Conservation (phyloP, 495 filamentous ascomycete genomes). For the Letharia lupina region DNA sequence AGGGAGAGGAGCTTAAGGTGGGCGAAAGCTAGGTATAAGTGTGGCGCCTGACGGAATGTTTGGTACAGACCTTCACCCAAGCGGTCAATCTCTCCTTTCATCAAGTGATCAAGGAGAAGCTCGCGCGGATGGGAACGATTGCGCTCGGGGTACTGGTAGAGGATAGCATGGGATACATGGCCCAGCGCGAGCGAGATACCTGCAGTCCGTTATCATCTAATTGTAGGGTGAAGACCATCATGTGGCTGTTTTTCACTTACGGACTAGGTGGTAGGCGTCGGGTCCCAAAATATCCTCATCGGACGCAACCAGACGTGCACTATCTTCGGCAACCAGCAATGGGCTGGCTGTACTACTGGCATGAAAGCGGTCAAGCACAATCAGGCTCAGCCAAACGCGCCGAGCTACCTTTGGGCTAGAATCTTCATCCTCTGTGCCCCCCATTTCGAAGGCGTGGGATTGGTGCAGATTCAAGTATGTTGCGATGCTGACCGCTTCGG, state of each 20-base stretch:
- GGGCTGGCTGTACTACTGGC: slow-evolving; percentile 49
- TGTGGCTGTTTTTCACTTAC: slow-evolving; percentile 39
- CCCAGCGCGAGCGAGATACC: slow-evolving; percentile 14
- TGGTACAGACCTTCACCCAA: not conserved
- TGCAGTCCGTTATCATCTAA: not conserved
- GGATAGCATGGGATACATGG: slow-evolving; percentile 1
- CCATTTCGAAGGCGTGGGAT: not conserved
- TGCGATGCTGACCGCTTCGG: slow-evolving; percentile 50
- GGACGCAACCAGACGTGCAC: slow-evolving; percentile 44
- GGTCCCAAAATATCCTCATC: slow-evolving; percentile 16
- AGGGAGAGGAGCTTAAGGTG: not conserved
- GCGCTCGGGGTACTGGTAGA: not conserved
- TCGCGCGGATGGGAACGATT: slow-evolving; percentile 2
- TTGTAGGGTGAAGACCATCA: not conserved
- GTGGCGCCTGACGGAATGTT: not conserved
- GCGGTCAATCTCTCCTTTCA: slow-evolving; percentile 4
- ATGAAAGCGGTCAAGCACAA: slow-evolving; percentile 60
- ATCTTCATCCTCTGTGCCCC: not conserved
- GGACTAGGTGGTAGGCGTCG: slow-evolving; percentile 45
- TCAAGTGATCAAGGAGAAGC: not conserved
- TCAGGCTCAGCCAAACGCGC: slow-evolving; percentile 57
- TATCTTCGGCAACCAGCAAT: slow-evolving; percentile 48
- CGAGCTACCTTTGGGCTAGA: slow-evolving; percentile 22
- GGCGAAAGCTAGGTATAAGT: not conserved
- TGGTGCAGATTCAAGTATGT: slow-evolving; percentile 49